These are phyloP conservation scores for Alternaria sp. DNA, from an alignment of 2,329 filamentous ascomycete genomes.

Conservation along the genomic window DNA sequence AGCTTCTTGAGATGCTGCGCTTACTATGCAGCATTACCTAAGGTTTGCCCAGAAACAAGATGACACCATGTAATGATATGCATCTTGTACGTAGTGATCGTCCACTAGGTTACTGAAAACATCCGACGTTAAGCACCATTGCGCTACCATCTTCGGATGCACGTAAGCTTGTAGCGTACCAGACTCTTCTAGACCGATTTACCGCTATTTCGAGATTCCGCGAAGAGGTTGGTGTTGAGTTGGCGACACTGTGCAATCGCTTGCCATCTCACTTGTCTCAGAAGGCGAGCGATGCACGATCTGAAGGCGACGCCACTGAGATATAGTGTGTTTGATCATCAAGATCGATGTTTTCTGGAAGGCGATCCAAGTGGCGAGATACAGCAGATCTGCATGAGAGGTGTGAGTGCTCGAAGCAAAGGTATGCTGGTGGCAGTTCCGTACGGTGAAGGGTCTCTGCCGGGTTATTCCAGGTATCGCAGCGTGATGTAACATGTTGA, in stretches of 20 bases:
- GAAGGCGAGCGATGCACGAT: neutral
- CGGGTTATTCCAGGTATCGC: neutral
- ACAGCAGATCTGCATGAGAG: neutral
- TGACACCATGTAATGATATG: neutral
- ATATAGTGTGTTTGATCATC: neutral
- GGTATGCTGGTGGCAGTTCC: neutral
- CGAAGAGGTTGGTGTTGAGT: neutral
- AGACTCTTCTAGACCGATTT: neutral
- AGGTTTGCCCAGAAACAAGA: neutral
- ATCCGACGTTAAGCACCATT: neutral
- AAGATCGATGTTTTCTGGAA: neutral
- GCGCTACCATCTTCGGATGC: neutral
- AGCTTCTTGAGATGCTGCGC: neutral
- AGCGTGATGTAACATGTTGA: neutral
- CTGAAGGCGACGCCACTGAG: neutral
- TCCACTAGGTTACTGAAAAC: neutral
- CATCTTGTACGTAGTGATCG: neutral
- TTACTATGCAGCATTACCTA: neutral
- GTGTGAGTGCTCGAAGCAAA: neutral
- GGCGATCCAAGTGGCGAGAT: neutral
- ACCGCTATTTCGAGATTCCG: neutral
- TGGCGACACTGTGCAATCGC: neutral
- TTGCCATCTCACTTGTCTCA: neutral
- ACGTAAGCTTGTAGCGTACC: conserved; percentile 4
- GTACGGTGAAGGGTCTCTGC: neutral